Evolutionary conservation across 2,329 filamentous ascomycete genomes (phyloP), one percentile per base, ranked within the genome.

Genomic region (Eutypa lata): DNA sequence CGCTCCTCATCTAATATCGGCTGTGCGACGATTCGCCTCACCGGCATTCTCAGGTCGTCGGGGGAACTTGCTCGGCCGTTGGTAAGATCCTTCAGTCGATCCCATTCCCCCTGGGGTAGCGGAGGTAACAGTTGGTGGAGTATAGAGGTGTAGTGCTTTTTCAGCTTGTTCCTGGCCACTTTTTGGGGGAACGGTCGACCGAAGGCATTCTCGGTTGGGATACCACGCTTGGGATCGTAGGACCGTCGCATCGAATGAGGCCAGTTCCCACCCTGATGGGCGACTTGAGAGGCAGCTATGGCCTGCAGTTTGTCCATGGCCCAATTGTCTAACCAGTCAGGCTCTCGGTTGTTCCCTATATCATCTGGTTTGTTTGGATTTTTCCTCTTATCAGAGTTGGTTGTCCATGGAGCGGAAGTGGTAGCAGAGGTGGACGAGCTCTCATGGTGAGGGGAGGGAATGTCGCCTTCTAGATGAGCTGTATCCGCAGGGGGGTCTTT

Each of bases 41-140:
- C 42, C 21, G 76, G 75, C 1, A 76, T 57, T 18, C 53, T 60
- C 68, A 74, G 77, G 31, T 73, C 66, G 3, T 56, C 54, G 19
- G 55, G 48, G 47, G 62, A 60, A 2, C 21, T n/a, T 26, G 73
- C 73, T 24, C 68, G 67, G 1, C 77, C 82, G 7, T 61, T 56
- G 3, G 73, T 73, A 35, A 87, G 59, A 22, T 68, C 66, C n/a
- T 67, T 67, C n/a, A 87, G 66, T 14, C 75, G 62, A 14, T 84
- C 73, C 82, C 82, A 87, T 61, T 86, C 81, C 18, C 71, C 69
- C 26, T 65, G 68, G 7, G 74, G 73, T 16, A 87, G 53, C 0
- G 84, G 84, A n/a, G 81, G 79, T 59, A 82, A 68, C 7, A 83
- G 56, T 53, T 76, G 79, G 13, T 73, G 65, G 1, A 76, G 68